Base-by-base conservation (phyloP, 83 land plant genomes). In the Isoetes engelmannii region DNA sequence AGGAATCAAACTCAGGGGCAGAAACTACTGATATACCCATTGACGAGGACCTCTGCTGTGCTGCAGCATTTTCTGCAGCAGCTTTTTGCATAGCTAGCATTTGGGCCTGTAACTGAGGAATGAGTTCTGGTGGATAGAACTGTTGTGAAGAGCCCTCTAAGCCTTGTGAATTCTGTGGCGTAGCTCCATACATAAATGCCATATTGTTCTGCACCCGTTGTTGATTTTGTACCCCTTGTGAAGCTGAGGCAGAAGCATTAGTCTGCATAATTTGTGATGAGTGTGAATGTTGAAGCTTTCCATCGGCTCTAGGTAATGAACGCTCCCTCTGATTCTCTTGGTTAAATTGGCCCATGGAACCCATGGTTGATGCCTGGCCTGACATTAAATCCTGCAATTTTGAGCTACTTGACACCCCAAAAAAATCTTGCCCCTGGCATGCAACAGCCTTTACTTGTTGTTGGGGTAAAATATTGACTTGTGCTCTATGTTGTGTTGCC, bases 71-170 rank as follows among this genome's bases (percentile, higher is more conserved):
- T 43, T 63, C 68, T 70, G 65, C 68, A 69, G 72, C 77, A 10
- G 79, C 67, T 54, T 76, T 76, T 55, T 76, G 79, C 74, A 70
- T 76, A 6, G 79, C 73, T 50, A 51, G 69, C 37, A 72, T 51
- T 50, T 54, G 69, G 19, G 69, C 74, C 49, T 72, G 74, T 47
- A 69, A 51, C 68, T 76, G 79, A 19, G 79, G 74, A 9, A 61
- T 50, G 50, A 64, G 57, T 44, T 76, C 74, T 17, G 74, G 74
- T 20, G 67, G 79, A 9, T 63, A 45, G 7, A 61, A 63, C 46
- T 43, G 19, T 45, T 70, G 73, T 19, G 57, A 41, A 44, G 74
- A 57, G 4, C 45, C 17, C 65, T 70, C 41, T 67, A 72, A 61
- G 47, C 44, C 67, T 66, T 51, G 54, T 51, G 54, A 51, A 51